Evolutionary conservation across 2,329 filamentous ascomycete genomes (phyloP).

Genomic region (Penicillium sp.): DNA sequence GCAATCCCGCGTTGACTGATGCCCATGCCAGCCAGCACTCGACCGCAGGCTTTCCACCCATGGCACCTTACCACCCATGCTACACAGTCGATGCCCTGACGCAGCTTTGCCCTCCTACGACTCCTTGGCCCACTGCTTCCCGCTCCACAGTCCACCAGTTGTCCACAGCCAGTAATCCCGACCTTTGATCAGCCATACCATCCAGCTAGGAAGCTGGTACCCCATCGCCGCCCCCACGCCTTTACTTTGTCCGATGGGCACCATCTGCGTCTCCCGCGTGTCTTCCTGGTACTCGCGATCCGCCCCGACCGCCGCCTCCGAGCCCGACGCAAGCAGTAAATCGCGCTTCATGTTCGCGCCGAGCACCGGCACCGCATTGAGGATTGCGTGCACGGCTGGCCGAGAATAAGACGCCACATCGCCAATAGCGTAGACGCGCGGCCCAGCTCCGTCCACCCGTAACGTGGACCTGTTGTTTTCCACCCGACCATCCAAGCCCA

Average conservation of each 20-base stretch:
- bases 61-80: too few relatives aligned
- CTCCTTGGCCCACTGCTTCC: conserved; percentile 51
- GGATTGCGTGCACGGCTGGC: conserved; percentile 45
- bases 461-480: conserved; percentile 37
- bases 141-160: conserved; percentile 49
- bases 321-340: conserved; percentile 35
- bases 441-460: conserved; percentile 37
- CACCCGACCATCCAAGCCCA: conserved; percentile 41
- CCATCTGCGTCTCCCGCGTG: conserved; percentile 47
- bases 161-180: conserved; percentile 55
- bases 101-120: conserved; percentile 22
- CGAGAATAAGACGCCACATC: conserved; percentile 44
- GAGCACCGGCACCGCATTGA: conserved; percentile 45
- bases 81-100: too few relatives aligned
- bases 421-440: conserved; percentile 49
- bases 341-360: conserved; percentile 52
- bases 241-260: conserved; percentile 48
- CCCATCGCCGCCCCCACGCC: conserved; percentile 50
- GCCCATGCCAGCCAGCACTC: too few relatives aligned
- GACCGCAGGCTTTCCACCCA: too few relatives aligned
- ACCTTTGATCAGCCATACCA: conserved; percentile 53
- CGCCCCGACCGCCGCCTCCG: conserved; percentile 15
- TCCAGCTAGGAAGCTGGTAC: conserved; percentile 44
- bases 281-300: conserved; percentile 45
- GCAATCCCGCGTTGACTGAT: too few relatives aligned